Evolutionary conservation across 306 rosid species (phyloP), one percentile per base, ranked within the genome.

Genomic region (Begonia peltatifolia): DNA sequence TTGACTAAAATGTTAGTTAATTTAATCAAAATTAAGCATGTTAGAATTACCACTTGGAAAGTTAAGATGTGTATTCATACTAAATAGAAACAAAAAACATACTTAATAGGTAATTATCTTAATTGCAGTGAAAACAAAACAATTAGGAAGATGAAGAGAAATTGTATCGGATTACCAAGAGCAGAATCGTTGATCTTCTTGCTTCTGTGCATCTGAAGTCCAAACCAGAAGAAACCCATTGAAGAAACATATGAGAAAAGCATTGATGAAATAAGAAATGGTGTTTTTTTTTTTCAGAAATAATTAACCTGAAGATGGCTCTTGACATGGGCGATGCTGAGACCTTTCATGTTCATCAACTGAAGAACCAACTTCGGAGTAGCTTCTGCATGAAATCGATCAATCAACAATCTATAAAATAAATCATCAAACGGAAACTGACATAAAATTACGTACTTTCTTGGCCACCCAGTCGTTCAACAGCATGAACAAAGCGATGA

Each of bases 281-380:
- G 38, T 30, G 38, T 30, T 30, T 30, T 30, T 30, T 30, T 30
- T 1, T 7, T 50, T 48, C 9, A 47, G 9, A 14, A 23, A 13
- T 15, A 20, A 59, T 1, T 30, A 63, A 90, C 97, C 92, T 90
- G 97, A 56, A 90, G 76, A 74, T 90, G 97, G 71, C 99, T 90
- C 86, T 90, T 90, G 68, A 90, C 95, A 76, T 90, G 95, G 14
- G 94, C 94, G 47, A 90, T 83, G 67, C 79, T 86, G 25, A 90
- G 61, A 42, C 99, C 95, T 73, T 86, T 86, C 61, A 90, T 83
- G 73, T 78, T 83, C 99, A 90, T 90, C 60, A 90, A 58, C 55
- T 86, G 99, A 77, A 90, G 99, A 76, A 86, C 99, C 79, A 90
- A 69, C 65, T 90, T 90, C 17, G 99, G 99, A 3, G 99, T 90